Percentiles rank a stretch among this genome's conserved stretches.
These are phyloP conservation scores for Cucumis melo DNA, from an alignment of 306 rosid genomes.

Conservation along the genomic window DNA sequence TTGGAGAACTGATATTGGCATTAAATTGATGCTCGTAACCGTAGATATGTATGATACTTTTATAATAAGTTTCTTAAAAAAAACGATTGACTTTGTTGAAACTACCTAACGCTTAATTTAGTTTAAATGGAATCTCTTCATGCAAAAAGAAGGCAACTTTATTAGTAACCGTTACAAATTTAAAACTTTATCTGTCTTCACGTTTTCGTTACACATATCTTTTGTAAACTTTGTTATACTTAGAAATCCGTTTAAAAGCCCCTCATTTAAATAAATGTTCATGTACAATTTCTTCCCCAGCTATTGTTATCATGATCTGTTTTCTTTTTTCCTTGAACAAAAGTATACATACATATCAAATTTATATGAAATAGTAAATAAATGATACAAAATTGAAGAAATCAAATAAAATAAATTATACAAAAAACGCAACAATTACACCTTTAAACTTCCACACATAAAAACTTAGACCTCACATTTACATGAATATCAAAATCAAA, in stretches of 20 bases:
- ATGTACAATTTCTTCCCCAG: neutral
- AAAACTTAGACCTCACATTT: no score
- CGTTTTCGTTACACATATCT: neutral
- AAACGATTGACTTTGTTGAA: neutral
- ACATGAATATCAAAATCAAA: no score
- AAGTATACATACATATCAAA: no score
- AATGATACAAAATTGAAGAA: no score
- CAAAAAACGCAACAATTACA: no score
- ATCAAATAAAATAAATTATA: no score
- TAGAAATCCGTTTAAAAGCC: neutral
- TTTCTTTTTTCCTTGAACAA: no score
- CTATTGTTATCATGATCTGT: neutral
- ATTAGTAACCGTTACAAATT: neutral
- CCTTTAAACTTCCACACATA: no score
- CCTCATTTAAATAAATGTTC: neutral
- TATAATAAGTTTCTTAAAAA: neutral
- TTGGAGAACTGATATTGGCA: neutral
- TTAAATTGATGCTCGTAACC: neutral
- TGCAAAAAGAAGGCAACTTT: neutral
- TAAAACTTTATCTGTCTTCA: neutral
- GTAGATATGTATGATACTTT: neutral
- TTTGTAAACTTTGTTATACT: neutral
- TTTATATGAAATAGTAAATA: no score
- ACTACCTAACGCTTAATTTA: neutral
- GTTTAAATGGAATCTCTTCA: neutral